phyloP scores from a whole-genome alignment of 192 early-diverging fungal genomes.

The Coemansia sp. region DNA sequence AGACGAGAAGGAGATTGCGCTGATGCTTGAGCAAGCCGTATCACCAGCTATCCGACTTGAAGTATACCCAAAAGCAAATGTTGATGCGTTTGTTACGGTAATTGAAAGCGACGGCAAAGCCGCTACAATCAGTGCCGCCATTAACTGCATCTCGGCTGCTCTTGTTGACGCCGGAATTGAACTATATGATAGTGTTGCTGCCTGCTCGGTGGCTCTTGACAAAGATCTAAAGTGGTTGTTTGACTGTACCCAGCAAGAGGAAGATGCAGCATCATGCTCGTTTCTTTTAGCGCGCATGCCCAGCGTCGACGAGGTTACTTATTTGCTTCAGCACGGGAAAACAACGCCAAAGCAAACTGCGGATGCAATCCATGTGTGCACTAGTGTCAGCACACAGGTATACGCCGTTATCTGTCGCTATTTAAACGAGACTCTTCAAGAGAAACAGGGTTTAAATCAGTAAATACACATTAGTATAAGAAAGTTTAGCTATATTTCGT shows the following conservation, averaged over 20 bases:
- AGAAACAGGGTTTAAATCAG: not conserved
- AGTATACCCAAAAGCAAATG: slow-evolving; percentile 49
- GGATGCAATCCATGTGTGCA: slow-evolving; percentile 39
- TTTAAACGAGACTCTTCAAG: slow-evolving; percentile 3
- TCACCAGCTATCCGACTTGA: slow-evolving; percentile 52
- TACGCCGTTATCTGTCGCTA: slow-evolving; percentile 50
- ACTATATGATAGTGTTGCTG: slow-evolving; percentile 50
- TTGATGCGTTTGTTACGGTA: slow-evolving; percentile 52
- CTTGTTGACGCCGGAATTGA: slow-evolving; percentile 54
- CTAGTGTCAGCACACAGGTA: slow-evolving; percentile 31
- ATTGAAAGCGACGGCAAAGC: slow-evolving; percentile 54
- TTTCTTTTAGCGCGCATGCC: slow-evolving; percentile 47
- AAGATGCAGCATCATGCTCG: slow-evolving; percentile 28
- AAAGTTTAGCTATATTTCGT: not conserved
- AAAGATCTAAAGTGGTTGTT: slow-evolving; percentile 26
- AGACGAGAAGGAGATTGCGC: slow-evolving; percentile 49
- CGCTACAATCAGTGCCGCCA: slow-evolving; percentile 48
- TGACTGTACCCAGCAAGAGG: slow-evolving; percentile 45
- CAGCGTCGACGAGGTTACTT: slow-evolving; percentile 47
- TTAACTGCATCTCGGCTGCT: slow-evolving; percentile 54
- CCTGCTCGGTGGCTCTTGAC: slow-evolving; percentile 41
- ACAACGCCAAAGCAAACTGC: slow-evolving; percentile 31
- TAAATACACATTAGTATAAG: not conserved
- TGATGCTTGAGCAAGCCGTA: slow-evolving; percentile 45
- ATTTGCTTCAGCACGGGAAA: slow-evolving; percentile 51